Conservation (phyloP, 345 rosid genomes). For the Rhizophora mangle region DNA sequence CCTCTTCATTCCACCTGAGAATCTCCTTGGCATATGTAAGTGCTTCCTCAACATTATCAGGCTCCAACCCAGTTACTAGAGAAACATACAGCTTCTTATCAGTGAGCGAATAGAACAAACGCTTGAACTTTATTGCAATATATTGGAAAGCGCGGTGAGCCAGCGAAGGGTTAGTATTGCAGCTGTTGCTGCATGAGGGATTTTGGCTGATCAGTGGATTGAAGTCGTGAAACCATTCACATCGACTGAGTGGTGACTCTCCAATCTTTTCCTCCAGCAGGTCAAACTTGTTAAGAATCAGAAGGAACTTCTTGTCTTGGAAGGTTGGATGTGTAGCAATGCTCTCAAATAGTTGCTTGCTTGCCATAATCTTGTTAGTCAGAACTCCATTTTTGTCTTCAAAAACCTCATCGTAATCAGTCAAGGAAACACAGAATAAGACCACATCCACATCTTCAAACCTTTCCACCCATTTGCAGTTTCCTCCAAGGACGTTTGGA, state of each 20-base stretch:
- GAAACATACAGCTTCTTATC: conserved; percentile 59
- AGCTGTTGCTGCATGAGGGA: conserved; percentile 19
- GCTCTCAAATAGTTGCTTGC: conserved; percentile 59
- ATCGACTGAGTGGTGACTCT: conserved; percentile 48
- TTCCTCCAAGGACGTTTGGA: conserved; percentile 66
- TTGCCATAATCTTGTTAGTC: conserved; percentile 77
- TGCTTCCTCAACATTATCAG: conserved; percentile 55
- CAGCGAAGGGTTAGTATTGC: conserved; percentile 40
- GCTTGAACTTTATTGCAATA: conserved; percentile 69
- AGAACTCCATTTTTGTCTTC: conserved; percentile 48
- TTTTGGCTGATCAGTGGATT: conserved; percentile 52
- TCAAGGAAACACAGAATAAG: conserved; percentile 67
- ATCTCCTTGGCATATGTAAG: conserved; percentile 64
- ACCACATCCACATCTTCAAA: conserved; percentile 76
- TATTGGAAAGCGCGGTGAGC: conserved; percentile 68
- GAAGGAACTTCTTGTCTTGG: conserved; percentile 66
- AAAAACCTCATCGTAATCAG: conserved; percentile 51
- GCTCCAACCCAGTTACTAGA: conserved; percentile 49
- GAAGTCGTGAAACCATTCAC: conserved; percentile 85
- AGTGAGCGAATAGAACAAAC: conserved; percentile 45
- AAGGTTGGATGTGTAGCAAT: conserved; percentile 57
- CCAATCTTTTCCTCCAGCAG: conserved; percentile 69
- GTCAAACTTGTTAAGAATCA: conserved; percentile 76
- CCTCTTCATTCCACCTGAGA: conserved; percentile 54
- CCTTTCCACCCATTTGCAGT: conserved; percentile 77